Evolutionary conservation across 2,329 filamentous ascomycete species (phyloP), one percentile per base, ranked within the genome.

Genomic region (Xylaria sp.): DNA sequence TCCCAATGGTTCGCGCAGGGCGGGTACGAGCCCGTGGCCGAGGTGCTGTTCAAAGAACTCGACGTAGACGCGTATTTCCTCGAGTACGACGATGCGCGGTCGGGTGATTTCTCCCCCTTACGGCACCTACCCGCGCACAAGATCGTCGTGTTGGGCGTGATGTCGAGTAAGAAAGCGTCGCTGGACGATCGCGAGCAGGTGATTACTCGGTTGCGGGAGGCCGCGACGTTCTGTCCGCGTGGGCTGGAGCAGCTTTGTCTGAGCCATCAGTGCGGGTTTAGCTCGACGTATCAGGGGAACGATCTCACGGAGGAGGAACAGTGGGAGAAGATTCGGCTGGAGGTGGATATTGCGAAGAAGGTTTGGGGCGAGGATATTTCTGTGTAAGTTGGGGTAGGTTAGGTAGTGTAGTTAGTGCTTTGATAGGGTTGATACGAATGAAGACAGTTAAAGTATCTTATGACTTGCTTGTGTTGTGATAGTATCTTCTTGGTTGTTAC

Each of bases 51-150:
- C 76, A 79, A 78, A 67, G 78, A 81, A 59, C 75, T 83, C 53
- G 76, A 83, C 66, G 80, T 83, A 56, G 80, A 84, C 65, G 81
- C 79, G 11, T 84, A 83, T 71, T 84, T 83, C 73, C 77, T 84
- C 66, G 81, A 84, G 70, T 84, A 81, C 69, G 81, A 84, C 68
- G 81, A 83, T 62, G 80, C 80, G 37, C 76, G 81, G 1, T 79
- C 76, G 0, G 81, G 81, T 11, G 81, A 83, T 69, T 84, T 84
- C 71, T 74, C 73, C 42, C 81, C 81, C 1, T 74, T 84, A 59
- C 72, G 80, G n/a, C 77, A 79, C 69, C 72, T 84, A 53, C 81
- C 81, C 2, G 76, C 75, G 57, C 66, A 79, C 72, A 84, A 84
- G 73, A 74, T 79, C 39, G 81, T 84, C 11, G 80, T 84, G 8